Evolutionary conservation across 2,329 filamentous ascomycete species (phyloP).

Genomic region (Dactylellina sp.): DNA sequence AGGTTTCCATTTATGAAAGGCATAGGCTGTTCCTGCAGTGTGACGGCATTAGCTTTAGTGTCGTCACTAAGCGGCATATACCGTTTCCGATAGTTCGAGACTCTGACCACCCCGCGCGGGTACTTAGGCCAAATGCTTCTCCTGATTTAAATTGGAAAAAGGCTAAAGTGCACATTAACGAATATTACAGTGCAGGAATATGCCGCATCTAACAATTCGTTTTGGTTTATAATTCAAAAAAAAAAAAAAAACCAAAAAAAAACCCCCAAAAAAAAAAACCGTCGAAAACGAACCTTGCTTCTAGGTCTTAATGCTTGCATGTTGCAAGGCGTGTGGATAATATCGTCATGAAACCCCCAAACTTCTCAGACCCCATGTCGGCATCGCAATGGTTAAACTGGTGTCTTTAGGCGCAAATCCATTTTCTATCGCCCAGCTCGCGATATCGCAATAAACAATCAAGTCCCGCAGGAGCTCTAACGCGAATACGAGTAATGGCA

Average conservation of each 20-base stretch:
- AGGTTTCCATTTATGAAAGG: conserved; percentile 11
- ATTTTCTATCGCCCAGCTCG: not conserved
- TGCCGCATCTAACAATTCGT: conserved; percentile 31
- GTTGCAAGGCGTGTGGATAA: not conserved
- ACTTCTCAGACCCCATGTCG: not conserved
- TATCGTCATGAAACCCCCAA: conserved; percentile 21
- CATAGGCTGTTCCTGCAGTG: conserved; percentile 30
- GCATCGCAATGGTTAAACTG: conserved; percentile 5
- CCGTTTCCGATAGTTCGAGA: conserved; percentile 32
- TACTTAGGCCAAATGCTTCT: conserved; percentile 22
- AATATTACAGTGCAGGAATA: conserved; percentile 22
- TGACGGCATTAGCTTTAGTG: conserved; percentile 7
- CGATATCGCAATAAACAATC: not conserved
- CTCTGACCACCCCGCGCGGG: conserved; percentile 20
- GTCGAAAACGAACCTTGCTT: not conserved
- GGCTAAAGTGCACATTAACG: conserved; percentile 6
- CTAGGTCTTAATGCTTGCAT: conserved; percentile 27
- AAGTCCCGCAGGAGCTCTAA: not conserved
- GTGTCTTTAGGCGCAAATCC: conserved; percentile 5
- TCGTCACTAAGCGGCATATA: conserved; percentile 5
- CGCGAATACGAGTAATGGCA: not conserved
- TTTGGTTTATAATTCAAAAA: conserved; percentile 16
- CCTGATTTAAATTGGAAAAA: not conserved
- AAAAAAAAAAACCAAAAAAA: too few species aligned
- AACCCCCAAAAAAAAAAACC: not conserved